Evolutionary conservation across 2,329 filamentous ascomycete genomes (phyloP).

Genomic region (Cercospora sp.): DNA sequence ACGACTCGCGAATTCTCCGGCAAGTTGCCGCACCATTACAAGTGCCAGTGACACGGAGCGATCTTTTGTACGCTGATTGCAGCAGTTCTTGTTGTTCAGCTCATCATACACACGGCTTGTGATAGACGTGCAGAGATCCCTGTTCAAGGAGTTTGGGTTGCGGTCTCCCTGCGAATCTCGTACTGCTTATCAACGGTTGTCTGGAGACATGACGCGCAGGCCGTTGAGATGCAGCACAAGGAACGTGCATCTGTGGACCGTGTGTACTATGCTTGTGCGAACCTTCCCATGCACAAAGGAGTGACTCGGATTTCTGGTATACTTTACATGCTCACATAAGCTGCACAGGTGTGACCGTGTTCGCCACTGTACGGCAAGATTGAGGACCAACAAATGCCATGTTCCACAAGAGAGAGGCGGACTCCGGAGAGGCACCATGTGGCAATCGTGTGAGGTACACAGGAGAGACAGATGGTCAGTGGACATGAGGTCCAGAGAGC

Average conservation of each 20-base stretch:
- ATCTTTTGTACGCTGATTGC: background rate
- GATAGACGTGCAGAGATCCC: background rate
- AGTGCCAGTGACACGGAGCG: background rate
- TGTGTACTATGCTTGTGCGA: background rate
- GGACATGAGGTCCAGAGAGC: background rate
- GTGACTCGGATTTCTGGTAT: background rate
- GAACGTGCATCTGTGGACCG: background rate
- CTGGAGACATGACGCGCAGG: constrained; percentile 2
- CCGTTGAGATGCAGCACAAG: background rate
- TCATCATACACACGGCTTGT: background rate
- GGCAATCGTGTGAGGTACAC: background rate
- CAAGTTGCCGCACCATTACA: background rate
- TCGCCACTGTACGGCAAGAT: background rate
- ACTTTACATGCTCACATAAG: background rate
- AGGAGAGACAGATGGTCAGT: background rate
- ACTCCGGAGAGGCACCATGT: background rate
- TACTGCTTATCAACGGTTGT: background rate
- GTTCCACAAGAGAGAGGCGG: background rate
- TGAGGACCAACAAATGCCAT: background rate
- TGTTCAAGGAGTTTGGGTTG: background rate
- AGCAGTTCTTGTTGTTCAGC: background rate
- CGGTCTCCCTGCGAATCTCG: background rate
- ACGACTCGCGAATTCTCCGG: background rate
- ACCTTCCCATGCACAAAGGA: background rate
- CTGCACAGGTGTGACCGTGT: background rate